phyloP scores from a whole-genome alignment of 352 stramenopile genomes.

The Globisporangium cylindrosporum region DNA sequence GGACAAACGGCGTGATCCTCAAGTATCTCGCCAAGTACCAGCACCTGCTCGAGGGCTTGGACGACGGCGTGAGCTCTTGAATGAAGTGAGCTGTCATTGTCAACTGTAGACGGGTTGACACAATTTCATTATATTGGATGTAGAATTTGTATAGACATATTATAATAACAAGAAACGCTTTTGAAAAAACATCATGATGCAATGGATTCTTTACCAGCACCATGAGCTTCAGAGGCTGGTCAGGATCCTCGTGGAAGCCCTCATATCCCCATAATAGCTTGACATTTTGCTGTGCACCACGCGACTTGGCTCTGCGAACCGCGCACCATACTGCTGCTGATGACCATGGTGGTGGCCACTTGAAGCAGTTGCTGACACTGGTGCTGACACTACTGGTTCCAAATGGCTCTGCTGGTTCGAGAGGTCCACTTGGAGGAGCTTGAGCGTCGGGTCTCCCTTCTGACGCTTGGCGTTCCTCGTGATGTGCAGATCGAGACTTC shows the following conservation, averaged over 20 bases:
- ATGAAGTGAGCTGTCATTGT: not conserved
- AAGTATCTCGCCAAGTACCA: constrained; percentile 42
- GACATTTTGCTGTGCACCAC: not conserved
- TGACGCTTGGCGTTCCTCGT: constrained; percentile 18
- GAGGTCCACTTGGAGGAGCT: constrained; percentile 34
- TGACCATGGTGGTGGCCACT: not conserved
- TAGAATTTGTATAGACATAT: too few species aligned
- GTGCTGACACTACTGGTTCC: not conserved
- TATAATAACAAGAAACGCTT: not conserved
- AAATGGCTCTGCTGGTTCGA: constrained; percentile 2
- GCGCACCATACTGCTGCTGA: not conserved
- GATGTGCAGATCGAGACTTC: constrained; percentile 46
- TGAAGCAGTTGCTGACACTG: not conserved
- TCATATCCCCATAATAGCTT: not conserved
- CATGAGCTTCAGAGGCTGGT: not conserved
- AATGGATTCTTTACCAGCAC: too few species aligned
- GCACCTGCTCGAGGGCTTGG: constrained; percentile 18
- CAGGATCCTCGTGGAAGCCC: not conserved
- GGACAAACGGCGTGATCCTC: constrained; percentile 53
- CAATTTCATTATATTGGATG: not conserved
- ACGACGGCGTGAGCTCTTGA: not conserved
- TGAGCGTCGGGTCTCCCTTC: constrained; percentile 20
- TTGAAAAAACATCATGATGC: not conserved
- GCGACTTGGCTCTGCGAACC: not conserved
- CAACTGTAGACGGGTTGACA: not conserved